Percentiles rank a stretch among this genome's conserved stretches.
Conservation (phyloP, 2,329 filamentous ascomycete species). For the Colletotrichum magnum region DNA sequence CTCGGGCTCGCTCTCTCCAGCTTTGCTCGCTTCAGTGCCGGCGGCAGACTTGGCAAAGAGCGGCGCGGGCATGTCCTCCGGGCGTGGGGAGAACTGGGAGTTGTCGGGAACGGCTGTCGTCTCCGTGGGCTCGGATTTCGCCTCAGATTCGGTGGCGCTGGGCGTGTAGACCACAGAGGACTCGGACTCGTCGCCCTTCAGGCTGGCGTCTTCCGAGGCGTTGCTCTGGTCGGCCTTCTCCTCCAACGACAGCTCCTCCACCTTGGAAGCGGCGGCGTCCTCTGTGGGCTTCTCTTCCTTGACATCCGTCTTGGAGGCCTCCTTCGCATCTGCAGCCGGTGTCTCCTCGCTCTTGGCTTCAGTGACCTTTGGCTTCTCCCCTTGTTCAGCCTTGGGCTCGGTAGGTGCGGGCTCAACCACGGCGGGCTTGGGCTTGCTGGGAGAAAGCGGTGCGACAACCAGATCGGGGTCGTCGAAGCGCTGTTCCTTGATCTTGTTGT, state of each 20-base stretch:
- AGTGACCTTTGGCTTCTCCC: conserved; percentile 26
- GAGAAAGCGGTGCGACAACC: conserved; percentile 71
- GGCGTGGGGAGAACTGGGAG: conserved; percentile 63
- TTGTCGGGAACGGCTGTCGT: conserved; percentile 4
- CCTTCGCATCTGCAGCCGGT: conserved; percentile 13
- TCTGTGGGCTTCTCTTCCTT: conserved; percentile 8
- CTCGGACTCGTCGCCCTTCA: conserved; percentile 46
- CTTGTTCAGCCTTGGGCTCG: conserved; percentile 29
- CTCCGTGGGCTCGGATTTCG: conserved; percentile 28
- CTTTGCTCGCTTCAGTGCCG: conserved; percentile 15
- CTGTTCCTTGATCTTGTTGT: conserved; percentile 66
- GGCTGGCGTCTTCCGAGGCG: conserved; percentile 26
- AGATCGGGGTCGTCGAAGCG: conserved; percentile 70
- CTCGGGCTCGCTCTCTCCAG: conserved; percentile 4
- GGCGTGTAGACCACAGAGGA: conserved; percentile 45
- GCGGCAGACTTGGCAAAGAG: conserved; percentile 65
- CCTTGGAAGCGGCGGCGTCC: conserved; percentile 27
- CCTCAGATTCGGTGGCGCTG: conserved; percentile 30
- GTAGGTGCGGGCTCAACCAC: conserved; percentile 37
- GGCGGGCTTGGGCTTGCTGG: conserved; percentile 54
- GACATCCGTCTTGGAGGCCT: conserved; percentile 1
- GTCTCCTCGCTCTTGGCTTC: conserved; percentile 28
- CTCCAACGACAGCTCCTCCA: conserved; percentile 32
- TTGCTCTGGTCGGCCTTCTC: conserved; percentile 29
- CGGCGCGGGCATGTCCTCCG: conserved; percentile 78